Base-by-base conservation (phyloP, 1,284 basidiomycete species). In the Dichomitus squalens region DNA sequence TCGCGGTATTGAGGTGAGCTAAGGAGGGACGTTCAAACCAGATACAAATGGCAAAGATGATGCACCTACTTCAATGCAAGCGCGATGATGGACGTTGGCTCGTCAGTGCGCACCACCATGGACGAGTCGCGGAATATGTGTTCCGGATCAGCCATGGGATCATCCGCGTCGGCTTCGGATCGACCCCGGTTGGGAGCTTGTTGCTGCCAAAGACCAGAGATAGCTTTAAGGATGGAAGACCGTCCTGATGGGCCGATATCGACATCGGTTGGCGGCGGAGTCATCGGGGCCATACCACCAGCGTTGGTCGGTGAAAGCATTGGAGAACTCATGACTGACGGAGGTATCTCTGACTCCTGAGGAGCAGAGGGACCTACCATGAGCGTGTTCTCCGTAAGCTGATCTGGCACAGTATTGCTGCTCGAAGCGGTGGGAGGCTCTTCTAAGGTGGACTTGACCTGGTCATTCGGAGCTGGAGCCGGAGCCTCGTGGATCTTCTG, bases 11-110 rank as follows among this genome's bases (percentile, higher is more conserved):
- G 89, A 23, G 88, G 88, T 3, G 95, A 96, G 67, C 93, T 94
- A 47, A 34, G 18, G 23, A 34, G n/a, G 4, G 8, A 18, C n/a
- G 9, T 38, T 58, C 29, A 41, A 36, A 46, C 40, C 39, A 33
- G 33, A 62, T n/a, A 61, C 53, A 56, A 18, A 53, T 23, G 55
- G 36, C 23, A 23, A n/a, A 53, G 39, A 41, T 3, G 7, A 31
- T 41, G 31, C 21, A 70, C 83, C 66, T 66, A 95, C 89, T 91
- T 94, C 44, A 99, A 78, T 8, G 95, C 95, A 54, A 98, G 87
- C 3, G 97, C 96, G 63, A 99, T 96, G 67, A 99, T 97, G 8
- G 95, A 98, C 0, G 95, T 98, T 3, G 97, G 97, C 73, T 99
- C 97, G 71, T 98, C 96, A 48, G 96, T 96, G 21, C 97, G 86